Evolutionary conservation across 1,284 basidiomycete species (phyloP), one percentile per base, ranked within the genome.

Genomic region (Spongiforma sp.): DNA sequence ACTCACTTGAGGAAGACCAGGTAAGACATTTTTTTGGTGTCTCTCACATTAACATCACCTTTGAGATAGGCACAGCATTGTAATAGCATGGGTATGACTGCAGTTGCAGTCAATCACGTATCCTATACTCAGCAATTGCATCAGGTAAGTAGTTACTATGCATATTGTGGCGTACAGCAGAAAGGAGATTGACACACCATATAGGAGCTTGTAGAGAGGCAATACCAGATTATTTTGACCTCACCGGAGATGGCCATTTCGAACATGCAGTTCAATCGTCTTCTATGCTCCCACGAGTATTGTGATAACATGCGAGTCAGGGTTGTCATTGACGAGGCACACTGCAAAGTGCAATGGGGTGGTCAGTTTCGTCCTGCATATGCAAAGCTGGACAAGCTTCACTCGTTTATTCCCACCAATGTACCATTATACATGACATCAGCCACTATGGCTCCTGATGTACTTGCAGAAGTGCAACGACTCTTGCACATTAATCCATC

Each of bases 311-410:
- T 62, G 41, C n/a, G n/a, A n/a, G 36, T 63, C 15, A 34, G 39
- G 0, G 55, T 78, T 17, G 65, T 80, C 26, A 57, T 82, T 32
- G 80, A 82, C 62, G 75, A 82, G 48, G 72, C 66, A 0, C 75
- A 77, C 46, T 76, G 74, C 58, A 71, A 76, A 55, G 65, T 66
- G 6, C 68, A 75, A 28, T 78, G 73, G 74, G 72, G 70, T 2
- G 67, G 59, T 7, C n/a, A 58, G 21, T 65, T 65, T 24, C 3
- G 36, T 26, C 39, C 55, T 34, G 36, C 34, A 26, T 66, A 66
- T 6, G 14, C 56, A 9, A 53, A 64, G 43, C 36, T 65, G 26
- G 62, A 60, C 33, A 57, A 59, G 10, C 41, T 65, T 21, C 34
- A 10, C 17, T 59, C 41, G 3, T 62, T 60, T 34, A 15, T 67